Percentiles rank a stretch among this genome's conserved stretches.
Conservation (phyloP, 805 yeast genomes). For the Ogataea glucozyma region DNA sequence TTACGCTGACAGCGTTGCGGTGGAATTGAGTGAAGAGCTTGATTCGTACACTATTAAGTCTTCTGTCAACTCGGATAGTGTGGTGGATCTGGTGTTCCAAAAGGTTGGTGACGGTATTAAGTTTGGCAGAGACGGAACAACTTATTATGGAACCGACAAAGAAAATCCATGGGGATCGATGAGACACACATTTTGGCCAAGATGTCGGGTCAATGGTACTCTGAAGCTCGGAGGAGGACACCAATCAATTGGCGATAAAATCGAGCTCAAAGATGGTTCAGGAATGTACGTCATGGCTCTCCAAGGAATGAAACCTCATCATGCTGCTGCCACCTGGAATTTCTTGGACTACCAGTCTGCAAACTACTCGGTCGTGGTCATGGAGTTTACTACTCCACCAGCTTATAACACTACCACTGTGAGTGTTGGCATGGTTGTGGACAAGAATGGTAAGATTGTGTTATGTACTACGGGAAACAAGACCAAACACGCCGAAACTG, state of each 20-base stretch:
- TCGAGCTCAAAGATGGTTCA: constrained; percentile 40
- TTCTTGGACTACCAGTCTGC: constrained; percentile 85
- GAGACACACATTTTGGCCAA: constrained; percentile 97
- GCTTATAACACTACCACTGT: constrained; percentile 85
- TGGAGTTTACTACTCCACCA: constrained; percentile 95
- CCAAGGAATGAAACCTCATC: constrained; percentile 99
- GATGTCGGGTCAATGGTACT: constrained; percentile 70
- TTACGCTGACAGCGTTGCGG: constrained; percentile 69
- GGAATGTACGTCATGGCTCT: constrained; percentile 93
- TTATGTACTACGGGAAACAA: constrained; percentile 67
- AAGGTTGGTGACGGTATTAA: constrained; percentile 77
- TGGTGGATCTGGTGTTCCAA: constrained; percentile 66
- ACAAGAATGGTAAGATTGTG: constrained; percentile 58
- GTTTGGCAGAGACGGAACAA: constrained; percentile 84
- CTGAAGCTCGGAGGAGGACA: constrained; percentile 45
- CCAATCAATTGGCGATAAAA: constrained; percentile 19
- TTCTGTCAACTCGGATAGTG: constrained; percentile 65
- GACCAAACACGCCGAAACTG: constrained; percentile 56
- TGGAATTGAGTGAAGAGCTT: constrained; percentile 56
- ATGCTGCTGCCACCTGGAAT: constrained; percentile 97
- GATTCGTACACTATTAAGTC: constrained; percentile 56
- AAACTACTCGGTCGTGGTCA: constrained; percentile 70
- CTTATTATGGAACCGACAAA: constrained; percentile 82
- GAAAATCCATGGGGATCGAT: constrained; percentile 94
- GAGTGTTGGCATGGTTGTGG: constrained; percentile 72